Conservation (phyloP, 148 eudicot species). For the Silene uniflora region DNA sequence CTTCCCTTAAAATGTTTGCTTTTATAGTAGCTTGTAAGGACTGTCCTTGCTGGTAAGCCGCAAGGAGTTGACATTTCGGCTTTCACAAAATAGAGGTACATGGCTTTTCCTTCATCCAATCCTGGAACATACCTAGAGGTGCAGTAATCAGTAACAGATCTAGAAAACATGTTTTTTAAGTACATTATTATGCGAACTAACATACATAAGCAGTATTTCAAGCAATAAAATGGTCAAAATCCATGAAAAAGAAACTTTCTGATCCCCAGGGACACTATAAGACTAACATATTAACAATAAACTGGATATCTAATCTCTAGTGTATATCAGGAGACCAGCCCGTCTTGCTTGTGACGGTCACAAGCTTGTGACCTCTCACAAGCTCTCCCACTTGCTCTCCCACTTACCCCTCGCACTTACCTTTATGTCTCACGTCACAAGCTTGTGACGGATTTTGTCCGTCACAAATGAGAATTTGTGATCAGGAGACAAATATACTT, state of each 20-base stretch:
- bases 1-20: slow-evolving; percentile 59
- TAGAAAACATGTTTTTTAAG: too few relatives aligned
- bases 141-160: neutral
- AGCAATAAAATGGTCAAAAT: neutral
- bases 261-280: too few relatives aligned
- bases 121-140: slow-evolving; percentile 46
- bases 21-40: slow-evolving; percentile 71
- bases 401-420: too few relatives aligned
- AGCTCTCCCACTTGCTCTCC: too few relatives aligned
- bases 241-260: neutral
- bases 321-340: neutral
- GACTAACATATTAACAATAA: too few relatives aligned
- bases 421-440: too few relatives aligned
- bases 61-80: slow-evolving; percentile 71
- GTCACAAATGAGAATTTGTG: too few relatives aligned
- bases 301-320: too few relatives aligned
- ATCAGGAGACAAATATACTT: neutral
- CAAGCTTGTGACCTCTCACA: too few relatives aligned
- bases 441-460: too few relatives aligned
- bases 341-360: too few relatives aligned
- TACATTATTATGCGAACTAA: too few relatives aligned
- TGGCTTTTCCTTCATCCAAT: slow-evolving; percentile 63
- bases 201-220: neutral
- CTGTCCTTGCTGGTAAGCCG: slow-evolving; percentile 60
- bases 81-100: slow-evolving; percentile 66